These are phyloP conservation scores for Cicer pinnatifidum DNA, from an alignment of 306 rosid genomes.

Conservation along the genomic window DNA sequence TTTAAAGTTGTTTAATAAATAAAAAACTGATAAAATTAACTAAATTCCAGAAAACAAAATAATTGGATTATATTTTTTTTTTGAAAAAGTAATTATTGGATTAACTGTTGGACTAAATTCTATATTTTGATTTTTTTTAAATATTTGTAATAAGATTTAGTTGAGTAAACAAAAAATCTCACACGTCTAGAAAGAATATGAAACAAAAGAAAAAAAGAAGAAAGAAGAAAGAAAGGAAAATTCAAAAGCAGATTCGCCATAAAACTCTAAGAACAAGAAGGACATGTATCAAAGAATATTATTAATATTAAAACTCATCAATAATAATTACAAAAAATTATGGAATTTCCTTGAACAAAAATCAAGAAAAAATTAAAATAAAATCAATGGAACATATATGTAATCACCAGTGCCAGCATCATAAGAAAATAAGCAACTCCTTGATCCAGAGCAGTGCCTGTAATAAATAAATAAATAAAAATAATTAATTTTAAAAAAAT, in stretches of 20 bases:
- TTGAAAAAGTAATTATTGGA: too few relatives aligned
- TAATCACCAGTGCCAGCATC: slow-evolving; percentile 64
- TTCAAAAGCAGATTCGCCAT: background rate
- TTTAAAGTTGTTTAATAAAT: too few relatives aligned
- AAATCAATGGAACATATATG: slow-evolving; percentile 66
- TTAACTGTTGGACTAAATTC: too few relatives aligned
- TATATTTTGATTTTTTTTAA: too few relatives aligned
- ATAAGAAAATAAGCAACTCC: slow-evolving; percentile 72
- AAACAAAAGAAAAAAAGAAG: background rate
- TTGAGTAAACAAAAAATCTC: background rate
- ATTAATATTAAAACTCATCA: background rate
- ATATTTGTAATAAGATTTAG: too few relatives aligned
- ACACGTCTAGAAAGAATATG: background rate
- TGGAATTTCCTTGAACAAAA: slow-evolving; percentile 38
- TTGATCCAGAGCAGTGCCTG: slow-evolving; percentile 54
- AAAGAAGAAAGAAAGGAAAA: background rate
- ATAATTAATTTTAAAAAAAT: too few relatives aligned
- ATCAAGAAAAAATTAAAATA: background rate
- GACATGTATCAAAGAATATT: slow-evolving; percentile 12
- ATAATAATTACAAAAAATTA: slow-evolving; percentile 22
- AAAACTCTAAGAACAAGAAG: background rate
- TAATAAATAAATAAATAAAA: too few relatives aligned
- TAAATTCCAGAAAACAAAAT: too few relatives aligned
- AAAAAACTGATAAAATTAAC: too few relatives aligned
- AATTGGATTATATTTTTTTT: too few relatives aligned